Base-by-base conservation (phyloP, 441 rosid species). In the Gossypium gossypioides region DNA sequence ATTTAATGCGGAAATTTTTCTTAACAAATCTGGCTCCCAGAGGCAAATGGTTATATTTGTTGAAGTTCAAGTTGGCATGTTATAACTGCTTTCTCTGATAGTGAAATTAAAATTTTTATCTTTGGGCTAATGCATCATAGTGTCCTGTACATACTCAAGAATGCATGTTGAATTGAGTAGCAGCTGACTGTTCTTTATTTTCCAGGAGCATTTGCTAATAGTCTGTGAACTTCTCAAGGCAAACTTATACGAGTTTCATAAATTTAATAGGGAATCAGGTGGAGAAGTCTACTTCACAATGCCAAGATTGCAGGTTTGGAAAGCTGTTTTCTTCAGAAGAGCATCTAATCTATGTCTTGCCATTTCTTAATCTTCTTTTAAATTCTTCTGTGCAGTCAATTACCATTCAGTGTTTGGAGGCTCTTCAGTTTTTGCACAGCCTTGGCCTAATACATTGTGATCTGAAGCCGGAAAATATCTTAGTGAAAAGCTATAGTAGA, bases 141-240 rank as follows among this genome's bases (percentile, higher is more conserved):
- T 46, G 46, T 72, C 25, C 29, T 15, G 18, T 59, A 32, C 34
- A 59, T 68, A 63, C 15, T 22, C 3, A 51, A 25, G 1, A 62
- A 40, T 55, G n/a, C 57, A 19, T 70, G 24, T 61, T 69, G 60
- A 71, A 56, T 57, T 60, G 44, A 50, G 59, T 56, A 15, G 46
- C 52, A 9, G 61, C 79, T 76, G 42, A 68, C 72, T 68, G 61
- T 24, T 72, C 34, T 79, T 71, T 62, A 58, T 57, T 66, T 85
- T 74, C 86, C 88, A 94, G 97, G 99, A 94, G 84, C 99, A 94
- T 83, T 79, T 94, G 83, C 81, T 94, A 61, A 92, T 94, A 67
- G 97, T 94, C 64, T 92, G 99, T 77, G 99, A 94, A 79, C 96
- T 94, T 78, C 96, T 94, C 69, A 94, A 94, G 86, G 99, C 97